Conservation (phyloP, 2,329 filamentous ascomycete genomes). For the Pestalotiopsis sp. region DNA sequence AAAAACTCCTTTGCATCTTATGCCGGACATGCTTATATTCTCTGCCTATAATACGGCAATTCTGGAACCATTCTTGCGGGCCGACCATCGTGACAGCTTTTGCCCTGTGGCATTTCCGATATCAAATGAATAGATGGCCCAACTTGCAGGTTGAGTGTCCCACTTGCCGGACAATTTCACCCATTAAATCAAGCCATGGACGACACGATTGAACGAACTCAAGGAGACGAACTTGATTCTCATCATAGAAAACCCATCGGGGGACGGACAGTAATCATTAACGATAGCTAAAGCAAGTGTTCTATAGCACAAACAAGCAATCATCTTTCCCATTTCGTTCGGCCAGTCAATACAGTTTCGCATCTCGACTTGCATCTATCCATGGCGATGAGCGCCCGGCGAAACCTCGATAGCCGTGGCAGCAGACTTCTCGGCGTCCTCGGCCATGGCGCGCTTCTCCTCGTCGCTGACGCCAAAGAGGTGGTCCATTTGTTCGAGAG, state of each 20-base stretch:
- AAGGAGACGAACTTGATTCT: too few species aligned
- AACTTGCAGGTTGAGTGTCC: too few species aligned
- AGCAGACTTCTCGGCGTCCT: conserved; percentile 1
- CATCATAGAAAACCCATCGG: background rate
- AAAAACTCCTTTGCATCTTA: background rate
- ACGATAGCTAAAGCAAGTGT: background rate
- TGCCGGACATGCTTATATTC: background rate
- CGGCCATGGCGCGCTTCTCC: conserved; percentile 3
- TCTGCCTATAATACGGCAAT: too few species aligned
- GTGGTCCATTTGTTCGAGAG: conserved; percentile 63
- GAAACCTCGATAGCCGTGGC: background rate
- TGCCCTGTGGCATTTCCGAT: too few species aligned
- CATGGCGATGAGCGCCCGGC: background rate
- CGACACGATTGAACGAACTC: too few species aligned
- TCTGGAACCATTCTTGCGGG: too few species aligned
- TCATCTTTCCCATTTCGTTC: background rate
- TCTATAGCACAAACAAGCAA: background rate
- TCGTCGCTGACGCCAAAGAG: conserved; percentile 46
- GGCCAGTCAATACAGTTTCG: background rate
- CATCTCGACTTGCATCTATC: background rate
- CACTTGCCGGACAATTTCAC: too few species aligned
- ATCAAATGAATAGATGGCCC: too few species aligned
- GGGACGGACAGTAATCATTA: background rate
- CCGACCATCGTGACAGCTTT: too few species aligned
- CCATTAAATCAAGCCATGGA: too few species aligned